Base-by-base conservation (phyloP, 2,329 filamentous ascomycete genomes). In the Pseudonectria foliicola region DNA sequence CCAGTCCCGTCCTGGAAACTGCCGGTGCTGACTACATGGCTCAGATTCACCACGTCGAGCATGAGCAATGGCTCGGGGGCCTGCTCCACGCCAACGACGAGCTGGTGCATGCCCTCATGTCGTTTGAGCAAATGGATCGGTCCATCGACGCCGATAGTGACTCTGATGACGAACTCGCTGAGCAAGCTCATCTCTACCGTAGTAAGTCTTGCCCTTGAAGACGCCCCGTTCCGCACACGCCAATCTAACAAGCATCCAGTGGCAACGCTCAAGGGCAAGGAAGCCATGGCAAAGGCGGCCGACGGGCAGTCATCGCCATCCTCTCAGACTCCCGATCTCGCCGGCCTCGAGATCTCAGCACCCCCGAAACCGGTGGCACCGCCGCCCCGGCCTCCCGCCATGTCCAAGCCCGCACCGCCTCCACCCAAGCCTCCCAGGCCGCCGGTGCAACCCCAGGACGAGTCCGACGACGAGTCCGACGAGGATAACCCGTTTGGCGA, bases 61-160 rank as follows among this genome's bases (percentile, higher is more conserved):
- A 80, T 7, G 90, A 96, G 54, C 81, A 96, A 53, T 95, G 85
- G 71, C 80, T 98, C 7, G 92, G 90, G 27, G 82, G 86, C 41
- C 71, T 98, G 4, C 79, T 98, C 13, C 86, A 92, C 52, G 89
- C 90, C 45, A 96, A 98, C 52, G 92, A 98, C 52, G 85, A 94
- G 60, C 80, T 98, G n/a, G 85, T 96, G 27, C 82, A 82, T 42
- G 87, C 89, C 2, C 71, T 98, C 38, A 95, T 94, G 77, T 85
- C 88, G 0, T 98, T 88, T 54, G 90, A 96, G 61, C 85, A 95
- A 49, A 76, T 96, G 44, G 90, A 98, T 56, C 80, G 82, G 41
- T 88, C 85, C 31, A 84, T 90, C 44, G 83, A 87, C 45, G 78
- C 79, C 6, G 80, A 84, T 54, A 82, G 77, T 46, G 79, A 84